phyloP scores from a whole-genome alignment of 352 stramenopile species.

The Globisporangium paroecandrum region DNA sequence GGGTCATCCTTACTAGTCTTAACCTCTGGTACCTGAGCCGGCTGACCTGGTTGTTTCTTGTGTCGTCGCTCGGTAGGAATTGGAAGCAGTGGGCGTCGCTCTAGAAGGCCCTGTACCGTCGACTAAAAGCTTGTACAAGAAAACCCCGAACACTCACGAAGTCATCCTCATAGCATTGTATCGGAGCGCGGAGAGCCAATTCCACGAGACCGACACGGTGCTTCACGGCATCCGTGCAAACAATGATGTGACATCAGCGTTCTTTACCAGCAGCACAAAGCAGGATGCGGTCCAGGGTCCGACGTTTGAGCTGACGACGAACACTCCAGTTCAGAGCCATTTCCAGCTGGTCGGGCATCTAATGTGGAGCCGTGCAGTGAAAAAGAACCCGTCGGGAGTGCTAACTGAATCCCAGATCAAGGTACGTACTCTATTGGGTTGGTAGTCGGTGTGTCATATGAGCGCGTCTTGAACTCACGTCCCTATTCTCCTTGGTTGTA shows the following conservation, averaged over 20 bases:
- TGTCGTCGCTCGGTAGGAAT: background rate
- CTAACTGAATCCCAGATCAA: background rate
- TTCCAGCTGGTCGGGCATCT: background rate
- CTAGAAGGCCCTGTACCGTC: background rate
- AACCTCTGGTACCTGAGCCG: background rate
- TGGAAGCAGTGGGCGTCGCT: background rate
- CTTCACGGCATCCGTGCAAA: background rate
- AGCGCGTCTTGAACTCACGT: too few relatives aligned
- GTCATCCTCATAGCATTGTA: background rate
- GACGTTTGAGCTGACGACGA: slow-evolving; percentile 11
- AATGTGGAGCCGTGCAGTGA: slow-evolving; percentile 5
- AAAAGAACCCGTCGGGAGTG: background rate
- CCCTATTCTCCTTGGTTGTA: background rate
- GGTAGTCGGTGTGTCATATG: too few relatives aligned
- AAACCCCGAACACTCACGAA: background rate
- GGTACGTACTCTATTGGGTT: background rate
- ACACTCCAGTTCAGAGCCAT: background rate
- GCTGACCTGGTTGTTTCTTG: background rate
- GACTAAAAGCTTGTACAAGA: background rate
- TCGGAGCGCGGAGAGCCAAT: background rate
- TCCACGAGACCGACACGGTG: slow-evolving; percentile 2
- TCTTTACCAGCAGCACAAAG: background rate
- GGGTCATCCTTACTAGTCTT: background rate
- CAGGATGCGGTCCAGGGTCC: slow-evolving; percentile 4
- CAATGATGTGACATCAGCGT: background rate